phyloP scores from a whole-genome alignment of 805 yeast genomes.

The Suhomyces sp. region DNA sequence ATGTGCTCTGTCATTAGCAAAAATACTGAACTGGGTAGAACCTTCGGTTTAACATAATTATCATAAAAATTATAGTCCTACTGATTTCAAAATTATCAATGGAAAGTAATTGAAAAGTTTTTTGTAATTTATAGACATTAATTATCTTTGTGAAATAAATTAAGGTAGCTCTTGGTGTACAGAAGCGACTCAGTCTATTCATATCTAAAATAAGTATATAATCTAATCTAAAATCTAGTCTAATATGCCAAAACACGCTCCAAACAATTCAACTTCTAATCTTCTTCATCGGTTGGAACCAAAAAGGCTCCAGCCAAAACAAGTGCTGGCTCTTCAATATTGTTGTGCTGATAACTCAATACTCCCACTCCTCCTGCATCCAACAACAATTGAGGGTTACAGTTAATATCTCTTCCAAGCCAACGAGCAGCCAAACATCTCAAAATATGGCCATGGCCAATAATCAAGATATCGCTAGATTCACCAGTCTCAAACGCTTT shows the following conservation, averaged over 20 bases:
- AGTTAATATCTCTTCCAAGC: constrained; percentile 58
- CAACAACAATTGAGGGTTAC: constrained; percentile 76
- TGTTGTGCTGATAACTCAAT: constrained; percentile 82
- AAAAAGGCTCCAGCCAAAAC: constrained; percentile 79
- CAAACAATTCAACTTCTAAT: neutral
- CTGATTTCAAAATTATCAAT: too few relatives aligned
- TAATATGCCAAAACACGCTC: neutral
- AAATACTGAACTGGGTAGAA: too few relatives aligned
- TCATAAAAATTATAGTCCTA: too few relatives aligned
- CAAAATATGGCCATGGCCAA: constrained; percentile 92
- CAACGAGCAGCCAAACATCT: constrained; percentile 89
- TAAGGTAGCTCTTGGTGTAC: too few relatives aligned
- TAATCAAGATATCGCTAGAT: constrained; percentile 71
- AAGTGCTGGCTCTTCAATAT: constrained; percentile 82
- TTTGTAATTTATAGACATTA: too few relatives aligned
- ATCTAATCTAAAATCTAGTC: neutral
- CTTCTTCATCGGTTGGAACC: constrained; percentile 64
- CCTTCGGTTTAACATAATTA: too few relatives aligned
- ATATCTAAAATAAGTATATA: too few relatives aligned
- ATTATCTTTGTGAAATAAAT: too few relatives aligned
- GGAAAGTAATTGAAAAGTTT: too few relatives aligned
- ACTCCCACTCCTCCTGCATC: constrained; percentile 98
- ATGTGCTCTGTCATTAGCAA: too few relatives aligned
- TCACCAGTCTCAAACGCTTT: constrained; percentile 48
- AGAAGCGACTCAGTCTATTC: too few relatives aligned